phyloP scores from a whole-genome alignment of 2,329 filamentous ascomycete species.

The Achaetomium macrosporum region DNA sequence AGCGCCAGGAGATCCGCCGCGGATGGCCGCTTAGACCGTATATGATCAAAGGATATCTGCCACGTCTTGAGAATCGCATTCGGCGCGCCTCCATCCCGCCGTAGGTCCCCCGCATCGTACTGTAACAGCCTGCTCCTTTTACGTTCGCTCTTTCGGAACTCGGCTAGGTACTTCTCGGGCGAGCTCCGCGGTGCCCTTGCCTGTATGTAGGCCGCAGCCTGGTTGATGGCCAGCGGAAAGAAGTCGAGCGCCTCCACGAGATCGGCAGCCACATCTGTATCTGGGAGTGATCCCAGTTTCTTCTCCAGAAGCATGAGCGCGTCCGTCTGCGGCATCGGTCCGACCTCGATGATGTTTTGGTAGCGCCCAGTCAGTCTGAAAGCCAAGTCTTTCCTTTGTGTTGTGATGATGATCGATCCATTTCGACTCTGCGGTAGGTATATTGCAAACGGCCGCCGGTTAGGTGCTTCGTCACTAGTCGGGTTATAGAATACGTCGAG shows the following conservation, averaged over 20 bases:
- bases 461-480: constrained; percentile 1
- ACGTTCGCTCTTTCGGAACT: constrained; percentile 25
- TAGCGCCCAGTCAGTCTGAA: constrained; percentile 16
- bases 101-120: constrained; percentile 18
- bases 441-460: constrained; percentile 12
- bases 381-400: constrained; percentile 21
- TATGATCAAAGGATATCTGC: constrained; percentile 29
- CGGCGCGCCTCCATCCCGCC: constrained; percentile 18
- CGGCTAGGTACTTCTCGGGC: constrained; percentile 33
- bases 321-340: constrained; percentile 25
- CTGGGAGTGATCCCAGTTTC: constrained; percentile 18
- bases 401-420: constrained; percentile 29
- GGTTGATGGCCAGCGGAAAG: constrained; percentile 31
- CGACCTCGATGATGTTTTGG: constrained; percentile 23
- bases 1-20: constrained; percentile 39
- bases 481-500: constrained; percentile 24
- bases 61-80: constrained; percentile 27
- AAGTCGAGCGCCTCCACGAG: constrained; percentile 28
- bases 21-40: constrained; percentile 27
- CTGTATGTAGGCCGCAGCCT: constrained; percentile 32
- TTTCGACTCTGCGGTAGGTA: constrained; percentile 28
- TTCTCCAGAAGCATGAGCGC: constrained; percentile 28
- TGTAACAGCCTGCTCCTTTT: constrained; percentile 14
- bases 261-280: constrained; percentile 14
- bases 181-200: constrained; percentile 26